Percentiles rank a stretch among this genome's conserved stretches.
phyloP scores from a whole-genome alignment of 192 early-diverging fungal species.

The Borealophlyctis nickersoniae region DNA sequence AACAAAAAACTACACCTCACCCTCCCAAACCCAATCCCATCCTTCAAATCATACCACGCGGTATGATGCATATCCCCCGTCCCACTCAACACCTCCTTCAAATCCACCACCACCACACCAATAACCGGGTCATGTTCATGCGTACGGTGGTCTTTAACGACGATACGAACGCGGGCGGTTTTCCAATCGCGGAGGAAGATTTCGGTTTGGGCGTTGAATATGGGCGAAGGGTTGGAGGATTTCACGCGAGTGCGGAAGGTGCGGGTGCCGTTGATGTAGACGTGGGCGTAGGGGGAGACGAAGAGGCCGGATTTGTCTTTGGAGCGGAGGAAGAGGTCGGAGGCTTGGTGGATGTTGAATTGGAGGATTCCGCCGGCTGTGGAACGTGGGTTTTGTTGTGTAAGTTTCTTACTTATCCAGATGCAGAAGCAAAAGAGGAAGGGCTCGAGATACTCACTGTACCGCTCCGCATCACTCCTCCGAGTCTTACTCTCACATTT shows the following conservation, averaged over 20 bases:
- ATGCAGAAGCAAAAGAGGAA: too few relatives aligned
- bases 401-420: too few relatives aligned
- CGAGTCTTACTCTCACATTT: constrained; percentile 10
- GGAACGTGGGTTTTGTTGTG: too few relatives aligned
- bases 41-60: constrained; percentile 25
- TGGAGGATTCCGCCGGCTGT: constrained; percentile 17
- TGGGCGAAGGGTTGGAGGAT: constrained; percentile 25
- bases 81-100: constrained; percentile 18
- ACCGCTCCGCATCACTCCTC: constrained; percentile 16
- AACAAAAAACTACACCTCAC: constrained; percentile 20
- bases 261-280: constrained; percentile 24
- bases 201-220: constrained; percentile 13
- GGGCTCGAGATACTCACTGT: constrained; percentile 11
- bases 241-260: constrained; percentile 24
- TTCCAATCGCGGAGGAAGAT: constrained; percentile 28
- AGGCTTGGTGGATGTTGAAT: constrained; percentile 26
- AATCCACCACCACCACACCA: constrained; percentile 19
- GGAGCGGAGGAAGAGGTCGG: constrained; percentile 23
- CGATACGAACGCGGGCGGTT: constrained; percentile 16
- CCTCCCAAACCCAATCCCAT: constrained; percentile 28
- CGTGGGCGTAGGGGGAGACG: constrained; percentile 26
- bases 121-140: constrained; percentile 32
- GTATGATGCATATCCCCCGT: constrained; percentile 16
- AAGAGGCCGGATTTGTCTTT: constrained; percentile 28
- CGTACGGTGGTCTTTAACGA: constrained; percentile 23